Evolutionary conservation across 176 grass and related monocot species (phyloP).

Genomic region (Oryza coarctata): DNA sequence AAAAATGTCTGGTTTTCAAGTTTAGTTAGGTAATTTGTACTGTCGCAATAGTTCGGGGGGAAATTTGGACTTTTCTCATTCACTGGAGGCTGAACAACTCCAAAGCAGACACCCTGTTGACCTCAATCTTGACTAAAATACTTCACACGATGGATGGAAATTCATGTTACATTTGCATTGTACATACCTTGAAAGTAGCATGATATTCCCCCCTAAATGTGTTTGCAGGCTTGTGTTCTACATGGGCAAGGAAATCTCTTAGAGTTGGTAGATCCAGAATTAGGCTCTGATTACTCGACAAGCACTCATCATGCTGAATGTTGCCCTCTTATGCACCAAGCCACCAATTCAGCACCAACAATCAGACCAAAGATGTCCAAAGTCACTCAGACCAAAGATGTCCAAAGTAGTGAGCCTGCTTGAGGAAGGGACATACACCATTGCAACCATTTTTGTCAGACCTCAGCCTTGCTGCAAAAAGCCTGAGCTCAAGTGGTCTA

Average conservation of each 20-base stretch:
- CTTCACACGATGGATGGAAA: no score
- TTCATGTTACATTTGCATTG: background rate
- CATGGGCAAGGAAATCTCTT: conserved; percentile 68
- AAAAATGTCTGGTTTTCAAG: no score
- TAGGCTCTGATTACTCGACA: conserved; percentile 65
- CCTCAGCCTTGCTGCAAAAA: conserved; percentile 47
- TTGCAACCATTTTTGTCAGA: conserved; percentile 62
- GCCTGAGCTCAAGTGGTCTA: conserved; percentile 37
- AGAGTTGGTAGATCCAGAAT: conserved; percentile 79
- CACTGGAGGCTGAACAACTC: no score
- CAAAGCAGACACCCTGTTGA: no score
- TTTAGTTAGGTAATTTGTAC: no score
- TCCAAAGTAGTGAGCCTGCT: conserved; percentile 82
- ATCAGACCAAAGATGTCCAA: conserved; percentile 86
- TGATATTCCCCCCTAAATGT: conserved; percentile 28
- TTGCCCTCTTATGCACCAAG: conserved; percentile 73
- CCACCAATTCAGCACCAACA: conserved; percentile 73
- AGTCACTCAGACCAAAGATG: conserved; percentile 84
- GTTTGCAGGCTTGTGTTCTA: conserved; percentile 77
- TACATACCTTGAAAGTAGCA: conserved; percentile 29
- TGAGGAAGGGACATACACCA: conserved; percentile 54
- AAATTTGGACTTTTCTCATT: no score
- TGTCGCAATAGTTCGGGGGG: no score
- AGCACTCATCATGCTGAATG: conserved; percentile 71
- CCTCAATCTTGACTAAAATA: no score